Percentiles rank a stretch among this genome's conserved stretches.
Conservation (phyloP, 139 green algal genomes). For the Zygnema circumcarinatum region DNA sequence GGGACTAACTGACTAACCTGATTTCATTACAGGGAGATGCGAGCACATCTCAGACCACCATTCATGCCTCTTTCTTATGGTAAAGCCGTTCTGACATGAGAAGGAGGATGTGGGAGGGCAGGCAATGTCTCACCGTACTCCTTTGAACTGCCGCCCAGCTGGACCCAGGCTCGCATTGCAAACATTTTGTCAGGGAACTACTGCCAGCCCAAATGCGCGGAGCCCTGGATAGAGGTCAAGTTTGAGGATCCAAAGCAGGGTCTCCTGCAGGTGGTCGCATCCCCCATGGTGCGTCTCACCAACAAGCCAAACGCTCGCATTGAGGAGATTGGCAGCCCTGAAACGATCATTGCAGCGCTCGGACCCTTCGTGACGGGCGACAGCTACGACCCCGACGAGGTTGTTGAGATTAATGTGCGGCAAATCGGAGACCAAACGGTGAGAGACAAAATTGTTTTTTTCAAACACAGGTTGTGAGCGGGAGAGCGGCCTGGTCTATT, state of each 20-base stretch:
- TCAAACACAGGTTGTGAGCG: too few species aligned
- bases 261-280: constrained; percentile 74
- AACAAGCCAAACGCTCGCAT: constrained; percentile 69
- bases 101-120: too few species aligned
- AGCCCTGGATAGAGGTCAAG: constrained; percentile 65
- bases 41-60: too few species aligned
- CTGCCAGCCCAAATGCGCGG: constrained; percentile 67
- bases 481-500: too few species aligned
- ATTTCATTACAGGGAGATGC: too few species aligned
- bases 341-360: constrained; percentile 70
- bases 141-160: constrained; percentile 60
- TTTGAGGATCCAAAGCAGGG: constrained; percentile 54
- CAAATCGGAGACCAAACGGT: constrained; percentile 31
- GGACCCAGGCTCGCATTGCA: constrained; percentile 56
- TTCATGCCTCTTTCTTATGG: too few species aligned
- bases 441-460: background rate
- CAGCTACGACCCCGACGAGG: constrained; percentile 70
- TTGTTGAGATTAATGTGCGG: constrained; percentile 59
- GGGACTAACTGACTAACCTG: too few species aligned
- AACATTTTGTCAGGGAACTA: constrained; percentile 67
- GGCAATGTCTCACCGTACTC: constrained; percentile 59
- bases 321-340: constrained; percentile 71
- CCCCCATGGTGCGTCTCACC: constrained; percentile 77
- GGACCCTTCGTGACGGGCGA: constrained; percentile 83
- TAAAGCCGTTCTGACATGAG: too few species aligned